Conservation (phyloP, 2,329 filamentous ascomycete species). For the Aspergillus aculeatus region DNA sequence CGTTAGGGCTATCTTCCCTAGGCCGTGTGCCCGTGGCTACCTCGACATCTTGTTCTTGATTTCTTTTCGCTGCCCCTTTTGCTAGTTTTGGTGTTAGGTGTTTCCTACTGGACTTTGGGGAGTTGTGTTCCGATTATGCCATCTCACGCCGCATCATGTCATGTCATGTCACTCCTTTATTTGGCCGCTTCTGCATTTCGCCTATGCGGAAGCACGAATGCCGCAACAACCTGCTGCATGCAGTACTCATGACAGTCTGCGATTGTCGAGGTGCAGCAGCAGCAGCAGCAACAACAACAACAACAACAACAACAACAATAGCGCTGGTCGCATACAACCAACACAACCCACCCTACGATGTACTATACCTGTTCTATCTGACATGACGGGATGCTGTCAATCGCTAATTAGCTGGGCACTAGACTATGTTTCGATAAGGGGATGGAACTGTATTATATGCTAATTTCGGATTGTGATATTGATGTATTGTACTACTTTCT, state of each 20-base stretch:
- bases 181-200: constrained; percentile 10
- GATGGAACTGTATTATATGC: not conserved
- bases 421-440: not conserved
- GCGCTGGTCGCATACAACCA: constrained; percentile 1
- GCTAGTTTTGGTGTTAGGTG: constrained; percentile 34
- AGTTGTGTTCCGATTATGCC: constrained; percentile 1
- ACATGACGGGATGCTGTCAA: not conserved
- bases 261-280: not conserved
- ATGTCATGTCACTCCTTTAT: constrained; percentile 23
- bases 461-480: not conserved
- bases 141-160: constrained; percentile 7
- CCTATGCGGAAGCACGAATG: not conserved
- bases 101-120: constrained; percentile 9
- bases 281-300: not conserved
- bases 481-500: not conserved
- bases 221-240: not conserved
- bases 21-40: constrained; percentile 1
- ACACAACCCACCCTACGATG: not conserved
- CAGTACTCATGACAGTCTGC: not conserved
- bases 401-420: not conserved
- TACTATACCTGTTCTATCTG: not conserved
- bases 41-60: constrained; percentile 7
- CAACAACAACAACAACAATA: not conserved
- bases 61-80: constrained; percentile 11
- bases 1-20: not conserved